Evolutionary conservation across 2,329 filamentous ascomycete species (phyloP), one percentile per base, ranked within the genome.

Genomic region (Huntiella decipiens): DNA sequence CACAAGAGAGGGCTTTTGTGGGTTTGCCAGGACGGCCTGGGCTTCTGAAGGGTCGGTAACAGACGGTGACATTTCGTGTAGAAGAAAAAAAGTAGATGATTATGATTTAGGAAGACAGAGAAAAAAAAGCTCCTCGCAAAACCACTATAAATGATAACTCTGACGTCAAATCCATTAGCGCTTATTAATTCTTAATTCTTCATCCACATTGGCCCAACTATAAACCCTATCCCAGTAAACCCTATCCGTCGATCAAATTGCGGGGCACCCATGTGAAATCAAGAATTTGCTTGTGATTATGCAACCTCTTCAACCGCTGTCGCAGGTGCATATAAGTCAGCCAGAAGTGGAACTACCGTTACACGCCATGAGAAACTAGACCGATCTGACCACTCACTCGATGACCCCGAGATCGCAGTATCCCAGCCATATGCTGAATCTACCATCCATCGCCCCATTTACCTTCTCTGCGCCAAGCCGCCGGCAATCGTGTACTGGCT

Each of bases 1-100:
- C 52, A 96, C 82, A 45, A 98, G 80, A 52, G 84, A 72, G 1
- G 88, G 86, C 37, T 82, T 79, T 74, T 68, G 61, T 5, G 83
- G 81, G 57, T 83, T 79, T 53, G 76, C 67, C 53, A 93, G 66
- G 51, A 86, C 79, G 49, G 84, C 78, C 51, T 78, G 68, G 44
- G 78, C 68, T 35, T 70, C 60, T 13, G n/a, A 32, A 45, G 73
- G 71, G 43, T 79, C 72, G 22, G 92, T 81, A 38, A 93, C 66
- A 17, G 81, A 85, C 13, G 85, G 84, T 45, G 84, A 79, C 85
- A 93, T 93, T 38, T 46, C 56, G 48, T 17, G 11, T n/a, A 32
- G 33, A 35, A 35, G 15, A 35, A 36, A n/a, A 6, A 15, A 36
- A n/a, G 11, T 13, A 13, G 3, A 10, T 13, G 7, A 13, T 16